A percentile compares a stretch with the other conserved stretches of the same genome.
These are phyloP conservation scores for Mycena haematopus DNA, from an alignment of 768 basidiomycete genomes.

Conservation along the genomic window DNA sequence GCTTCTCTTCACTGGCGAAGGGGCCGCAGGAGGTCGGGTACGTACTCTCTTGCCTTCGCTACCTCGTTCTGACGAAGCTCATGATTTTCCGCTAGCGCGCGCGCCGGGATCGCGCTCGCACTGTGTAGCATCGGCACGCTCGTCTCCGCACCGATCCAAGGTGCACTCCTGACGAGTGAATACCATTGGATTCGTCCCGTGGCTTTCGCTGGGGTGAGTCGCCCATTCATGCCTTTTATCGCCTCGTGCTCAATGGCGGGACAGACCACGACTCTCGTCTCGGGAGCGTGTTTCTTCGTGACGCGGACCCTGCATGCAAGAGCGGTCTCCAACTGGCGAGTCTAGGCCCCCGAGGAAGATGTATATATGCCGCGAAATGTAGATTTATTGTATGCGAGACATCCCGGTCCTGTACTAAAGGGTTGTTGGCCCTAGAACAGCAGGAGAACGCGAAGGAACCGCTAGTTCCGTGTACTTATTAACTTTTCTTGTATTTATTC, in stretches of 20 bases:
- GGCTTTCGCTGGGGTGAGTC: constrained; percentile 15
- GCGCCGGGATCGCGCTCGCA: constrained; percentile 12
- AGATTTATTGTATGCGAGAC: too few relatives aligned
- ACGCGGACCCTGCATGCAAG: not conserved
- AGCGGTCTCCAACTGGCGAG: not conserved
- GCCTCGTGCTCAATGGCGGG: not conserved
- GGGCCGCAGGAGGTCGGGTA: constrained; percentile 11
- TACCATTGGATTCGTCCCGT: constrained; percentile 16
- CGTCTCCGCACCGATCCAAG: constrained; percentile 19
- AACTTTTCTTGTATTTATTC: too few relatives aligned
- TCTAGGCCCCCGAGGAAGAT: not conserved
- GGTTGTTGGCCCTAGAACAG: too few relatives aligned
- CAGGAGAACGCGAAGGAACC: too few relatives aligned
- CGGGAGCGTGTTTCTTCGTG: not conserved
- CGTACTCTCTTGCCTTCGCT: not conserved
- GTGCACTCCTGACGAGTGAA: constrained; percentile 10
- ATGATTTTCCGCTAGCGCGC: not conserved
- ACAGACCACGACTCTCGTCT: not conserved
- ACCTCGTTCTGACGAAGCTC: too few relatives aligned
- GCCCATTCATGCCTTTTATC: not conserved
- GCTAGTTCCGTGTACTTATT: too few relatives aligned
- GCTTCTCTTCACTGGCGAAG: not conserved
- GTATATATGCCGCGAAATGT: too few relatives aligned
- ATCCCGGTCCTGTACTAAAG: too few relatives aligned
- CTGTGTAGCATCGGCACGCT: constrained; percentile 11